phyloP scores from a whole-genome alignment of 1,284 basidiomycete species.

The Meripilus lineatus region DNA sequence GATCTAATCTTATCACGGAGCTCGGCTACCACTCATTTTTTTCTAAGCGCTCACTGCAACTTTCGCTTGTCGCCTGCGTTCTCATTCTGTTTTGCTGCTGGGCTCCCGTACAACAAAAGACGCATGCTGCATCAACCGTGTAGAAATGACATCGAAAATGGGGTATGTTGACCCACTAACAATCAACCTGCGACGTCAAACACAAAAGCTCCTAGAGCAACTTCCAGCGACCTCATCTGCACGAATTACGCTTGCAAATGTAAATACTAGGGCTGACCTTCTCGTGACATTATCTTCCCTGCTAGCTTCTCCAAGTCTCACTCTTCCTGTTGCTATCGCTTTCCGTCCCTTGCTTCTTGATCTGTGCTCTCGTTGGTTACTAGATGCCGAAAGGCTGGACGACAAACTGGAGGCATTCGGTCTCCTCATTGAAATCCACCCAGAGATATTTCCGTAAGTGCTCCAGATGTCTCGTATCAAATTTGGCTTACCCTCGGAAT shows the following conservation, averaged over 20 bases:
- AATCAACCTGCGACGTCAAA: constrained; percentile 52
- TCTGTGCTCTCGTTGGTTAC: constrained; percentile 67
- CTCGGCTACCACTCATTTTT: too few relatives aligned
- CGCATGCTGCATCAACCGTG: too few relatives aligned
- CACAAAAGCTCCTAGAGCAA: constrained; percentile 34
- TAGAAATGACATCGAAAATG: too few relatives aligned
- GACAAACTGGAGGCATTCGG: constrained; percentile 57
- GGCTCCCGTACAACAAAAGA: too few relatives aligned
- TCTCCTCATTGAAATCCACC: constrained; percentile 60
- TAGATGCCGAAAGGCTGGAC: constrained; percentile 39
- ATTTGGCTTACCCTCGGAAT: constrained; percentile 6
- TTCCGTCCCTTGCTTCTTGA: constrained; percentile 71
- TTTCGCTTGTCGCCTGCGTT: too few relatives aligned
- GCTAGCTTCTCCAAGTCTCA: constrained; percentile 47
- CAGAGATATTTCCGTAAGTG: constrained; percentile 74
- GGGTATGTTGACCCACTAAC: constrained; percentile 37
- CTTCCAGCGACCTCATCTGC: constrained; percentile 30
- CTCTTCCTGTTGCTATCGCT: constrained; percentile 46
- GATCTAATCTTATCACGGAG: constrained; percentile 7
- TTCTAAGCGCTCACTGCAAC: too few relatives aligned
- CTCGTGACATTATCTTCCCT: constrained; percentile 45
- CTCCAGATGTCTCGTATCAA: constrained; percentile 3
- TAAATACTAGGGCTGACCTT: constrained; percentile 32
- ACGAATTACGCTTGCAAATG: constrained; percentile 31
- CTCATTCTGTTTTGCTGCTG: too few relatives aligned